phyloP scores from a whole-genome alignment of 106 monocot genomes.

The Dioscorea dumetorum region DNA sequence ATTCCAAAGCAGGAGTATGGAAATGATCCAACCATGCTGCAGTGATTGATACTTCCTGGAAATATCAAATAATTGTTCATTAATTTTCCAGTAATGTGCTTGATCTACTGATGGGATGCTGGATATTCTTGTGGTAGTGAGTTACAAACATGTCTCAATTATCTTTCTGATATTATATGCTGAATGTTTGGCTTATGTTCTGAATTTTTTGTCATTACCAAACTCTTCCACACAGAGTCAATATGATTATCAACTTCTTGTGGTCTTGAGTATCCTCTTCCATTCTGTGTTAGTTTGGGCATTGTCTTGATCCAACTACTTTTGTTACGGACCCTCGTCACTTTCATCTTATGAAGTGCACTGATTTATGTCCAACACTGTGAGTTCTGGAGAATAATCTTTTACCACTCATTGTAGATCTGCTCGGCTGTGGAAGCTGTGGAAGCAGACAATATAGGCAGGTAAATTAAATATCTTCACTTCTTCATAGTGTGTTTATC shows the following conservation, averaged over 20 bases:
- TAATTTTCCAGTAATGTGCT: too few species aligned
- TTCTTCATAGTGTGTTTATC: not conserved
- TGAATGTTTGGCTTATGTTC: too few species aligned
- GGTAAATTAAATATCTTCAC: slow-evolving; percentile 5
- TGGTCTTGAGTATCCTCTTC: not conserved
- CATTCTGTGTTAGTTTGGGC: not conserved
- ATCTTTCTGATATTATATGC: too few species aligned
- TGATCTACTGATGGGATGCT: too few species aligned
- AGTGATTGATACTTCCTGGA: too few species aligned
- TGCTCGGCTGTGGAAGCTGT: slow-evolving; percentile 5
- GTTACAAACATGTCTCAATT: too few species aligned
- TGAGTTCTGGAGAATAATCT: not conserved
- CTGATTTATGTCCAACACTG: not conserved
- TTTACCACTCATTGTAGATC: slow-evolving; percentile 11
- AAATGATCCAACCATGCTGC: too few species aligned
- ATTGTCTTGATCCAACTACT: not conserved
- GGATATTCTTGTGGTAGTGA: too few species aligned
- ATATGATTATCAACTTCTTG: not conserved
- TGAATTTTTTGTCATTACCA: not conserved
- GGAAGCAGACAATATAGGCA: slow-evolving; percentile 16
- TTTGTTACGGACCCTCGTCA: not conserved
- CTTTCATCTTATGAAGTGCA: not conserved
- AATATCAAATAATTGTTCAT: too few species aligned
- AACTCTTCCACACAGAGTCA: not conserved
- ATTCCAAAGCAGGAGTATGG: too few species aligned